phyloP scores from a whole-genome alignment of 768 basidiomycete genomes.

The Amanita phalloides region DNA sequence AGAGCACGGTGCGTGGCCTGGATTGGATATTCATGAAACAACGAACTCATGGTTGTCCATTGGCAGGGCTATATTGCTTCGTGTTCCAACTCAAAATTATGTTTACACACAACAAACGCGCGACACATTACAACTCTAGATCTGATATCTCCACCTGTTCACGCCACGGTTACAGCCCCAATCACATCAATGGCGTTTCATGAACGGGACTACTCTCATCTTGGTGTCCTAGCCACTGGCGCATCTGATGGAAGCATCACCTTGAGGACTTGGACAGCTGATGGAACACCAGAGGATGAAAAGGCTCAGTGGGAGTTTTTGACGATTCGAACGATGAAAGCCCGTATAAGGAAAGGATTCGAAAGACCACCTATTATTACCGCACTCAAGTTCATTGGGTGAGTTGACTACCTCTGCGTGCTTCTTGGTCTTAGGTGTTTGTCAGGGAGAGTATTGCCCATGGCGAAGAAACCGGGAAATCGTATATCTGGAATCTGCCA shows the following conservation, averaged over 20 bases:
- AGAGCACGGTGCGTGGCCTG: slow-evolving; percentile 58
- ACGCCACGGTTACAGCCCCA: slow-evolving; percentile 33
- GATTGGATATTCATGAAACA: not conserved
- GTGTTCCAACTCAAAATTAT: slow-evolving; percentile 60
- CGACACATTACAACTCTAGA: slow-evolving; percentile 66
- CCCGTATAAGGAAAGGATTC: slow-evolving; percentile 25
- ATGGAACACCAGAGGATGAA: slow-evolving; percentile 56
- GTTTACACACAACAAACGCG: slow-evolving; percentile 81
- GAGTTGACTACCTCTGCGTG: slow-evolving; percentile 10
- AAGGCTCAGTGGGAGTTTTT: slow-evolving; percentile 70
- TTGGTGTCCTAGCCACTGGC: slow-evolving; percentile 75
- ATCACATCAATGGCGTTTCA: slow-evolving; percentile 80
- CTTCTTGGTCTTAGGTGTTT: not conserved
- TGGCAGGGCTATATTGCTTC: slow-evolving; percentile 79
- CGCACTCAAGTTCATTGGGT: slow-evolving; percentile 80
- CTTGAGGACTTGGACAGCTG: slow-evolving; percentile 77
- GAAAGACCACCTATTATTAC: slow-evolving; percentile 43
- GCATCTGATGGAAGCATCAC: slow-evolving; percentile 66
- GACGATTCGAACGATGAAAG: slow-evolving; percentile 57
- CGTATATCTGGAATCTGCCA: slow-evolving; percentile 46
- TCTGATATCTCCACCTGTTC: slow-evolving; percentile 33
- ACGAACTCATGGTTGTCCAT: not conserved
- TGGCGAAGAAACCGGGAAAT: slow-evolving; percentile 54
- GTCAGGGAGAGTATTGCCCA: slow-evolving; percentile 48
- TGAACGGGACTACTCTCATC: slow-evolving; percentile 75